These are phyloP conservation scores for Byssochlamys sp. DNA, from an alignment of 2,329 filamentous ascomycete species.

Conservation along the genomic window DNA sequence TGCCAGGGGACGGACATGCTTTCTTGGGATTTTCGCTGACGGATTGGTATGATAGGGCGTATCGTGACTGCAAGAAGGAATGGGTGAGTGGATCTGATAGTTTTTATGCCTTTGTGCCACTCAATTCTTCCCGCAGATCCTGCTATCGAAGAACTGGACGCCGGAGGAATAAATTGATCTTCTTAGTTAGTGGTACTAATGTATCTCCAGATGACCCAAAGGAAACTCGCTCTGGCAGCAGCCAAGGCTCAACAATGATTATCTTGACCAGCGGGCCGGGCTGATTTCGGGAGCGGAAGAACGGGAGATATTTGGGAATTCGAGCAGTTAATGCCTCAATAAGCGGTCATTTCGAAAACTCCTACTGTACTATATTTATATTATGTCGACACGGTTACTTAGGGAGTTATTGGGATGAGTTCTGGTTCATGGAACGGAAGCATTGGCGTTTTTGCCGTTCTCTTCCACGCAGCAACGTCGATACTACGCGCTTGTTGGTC, in stretches of 20 bases:
- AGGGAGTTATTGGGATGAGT: not conserved
- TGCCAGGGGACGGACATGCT: not conserved
- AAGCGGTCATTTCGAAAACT: not conserved
- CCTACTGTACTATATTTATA: not conserved
- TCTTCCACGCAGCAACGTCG: not conserved
- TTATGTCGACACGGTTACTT: not conserved
- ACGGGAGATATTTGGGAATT: not conserved
- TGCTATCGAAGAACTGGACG: not conserved
- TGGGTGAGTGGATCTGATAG: conserved; percentile 59
- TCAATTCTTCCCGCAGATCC: not conserved
- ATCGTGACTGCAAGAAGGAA: conserved; percentile 86
- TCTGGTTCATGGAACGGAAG: not conserved
- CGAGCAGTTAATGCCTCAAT: not conserved
- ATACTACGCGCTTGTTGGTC: not conserved
- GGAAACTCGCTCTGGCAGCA: conserved; percentile 5
- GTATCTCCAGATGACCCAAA: conserved; percentile 5
- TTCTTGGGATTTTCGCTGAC: not conserved
- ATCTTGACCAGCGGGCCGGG: not conserved
- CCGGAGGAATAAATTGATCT: not conserved
- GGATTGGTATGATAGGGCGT: conserved; percentile 52
- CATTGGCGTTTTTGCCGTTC: not conserved
- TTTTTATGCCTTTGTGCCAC: not conserved
- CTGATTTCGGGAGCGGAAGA: not conserved
- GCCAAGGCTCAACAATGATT: conserved; percentile 1
- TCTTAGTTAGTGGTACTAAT: conserved; percentile 1